Evolutionary conservation across 768 basidiomycete species (phyloP).

Genomic region (Pisolithus albus): DNA sequence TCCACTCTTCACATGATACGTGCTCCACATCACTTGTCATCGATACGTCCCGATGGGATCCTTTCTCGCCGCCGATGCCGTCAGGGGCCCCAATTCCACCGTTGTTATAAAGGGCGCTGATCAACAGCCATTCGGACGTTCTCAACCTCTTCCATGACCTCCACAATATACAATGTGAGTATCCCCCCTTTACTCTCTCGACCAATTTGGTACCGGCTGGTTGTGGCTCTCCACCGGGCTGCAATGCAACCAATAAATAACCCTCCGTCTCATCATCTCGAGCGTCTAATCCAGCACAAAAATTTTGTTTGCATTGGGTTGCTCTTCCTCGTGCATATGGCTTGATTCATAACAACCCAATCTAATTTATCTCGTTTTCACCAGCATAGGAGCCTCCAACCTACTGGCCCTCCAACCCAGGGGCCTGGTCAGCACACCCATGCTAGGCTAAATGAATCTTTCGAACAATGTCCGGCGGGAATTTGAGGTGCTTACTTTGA

Average conservation of each 20-base stretch:
- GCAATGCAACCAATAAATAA: background rate
- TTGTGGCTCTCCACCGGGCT: background rate
- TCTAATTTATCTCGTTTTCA: slow-evolving; percentile 13
- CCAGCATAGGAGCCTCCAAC: slow-evolving; percentile 51
- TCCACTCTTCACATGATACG: no score
- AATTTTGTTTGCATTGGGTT: slow-evolving; percentile 12
- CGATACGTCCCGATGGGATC: no score
- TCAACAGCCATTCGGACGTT: slow-evolving; percentile 32
- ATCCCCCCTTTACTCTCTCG: background rate
- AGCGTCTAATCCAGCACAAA: slow-evolving; percentile 16
- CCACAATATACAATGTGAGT: slow-evolving; percentile 35
- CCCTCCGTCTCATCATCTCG: background rate
- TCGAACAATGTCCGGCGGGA: slow-evolving; percentile 80
- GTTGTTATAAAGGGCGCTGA: slow-evolving; percentile 35
- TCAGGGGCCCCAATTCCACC: slow-evolving; percentile 28
- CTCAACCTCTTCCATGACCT: slow-evolving; percentile 33
- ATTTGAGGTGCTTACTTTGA: slow-evolving; percentile 73
- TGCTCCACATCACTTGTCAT: no score
- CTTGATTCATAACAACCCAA: background rate
- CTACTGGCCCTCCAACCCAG: slow-evolving; percentile 39
- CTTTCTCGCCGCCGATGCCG: background rate
- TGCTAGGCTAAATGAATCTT: slow-evolving; percentile 60
- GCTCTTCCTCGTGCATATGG: background rate
- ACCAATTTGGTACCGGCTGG: background rate
- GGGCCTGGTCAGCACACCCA: slow-evolving; percentile 35